phyloP scores from a whole-genome alignment of 139 green algal genomes.

The Micromonas commoda region DNA sequence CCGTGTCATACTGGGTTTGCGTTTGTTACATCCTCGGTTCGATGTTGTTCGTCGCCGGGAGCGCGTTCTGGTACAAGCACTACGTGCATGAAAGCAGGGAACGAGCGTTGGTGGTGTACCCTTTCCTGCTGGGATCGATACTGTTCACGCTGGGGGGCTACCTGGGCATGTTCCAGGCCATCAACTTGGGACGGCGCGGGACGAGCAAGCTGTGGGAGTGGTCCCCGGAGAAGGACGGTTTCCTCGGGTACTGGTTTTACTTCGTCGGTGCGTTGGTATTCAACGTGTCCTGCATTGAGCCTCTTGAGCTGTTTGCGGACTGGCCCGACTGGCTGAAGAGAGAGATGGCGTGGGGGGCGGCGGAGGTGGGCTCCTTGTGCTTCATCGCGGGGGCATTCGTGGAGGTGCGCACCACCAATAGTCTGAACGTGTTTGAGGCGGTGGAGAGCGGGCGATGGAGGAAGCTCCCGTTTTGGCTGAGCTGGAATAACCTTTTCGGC shows the following conservation, averaged over 20 bases:
- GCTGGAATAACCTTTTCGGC: background rate
- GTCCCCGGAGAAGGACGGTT: background rate
- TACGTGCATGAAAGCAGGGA: background rate
- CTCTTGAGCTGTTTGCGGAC: background rate
- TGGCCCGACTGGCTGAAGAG: background rate
- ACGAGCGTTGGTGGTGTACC: background rate
- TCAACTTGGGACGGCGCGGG: background rate
- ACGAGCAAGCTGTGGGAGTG: background rate
- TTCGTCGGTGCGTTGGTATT: background rate
- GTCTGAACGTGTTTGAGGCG: background rate
- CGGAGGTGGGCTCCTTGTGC: background rate
- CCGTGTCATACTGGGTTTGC: background rate
- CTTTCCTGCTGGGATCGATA: background rate
- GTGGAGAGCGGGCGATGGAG: background rate
- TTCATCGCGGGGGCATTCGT: background rate
- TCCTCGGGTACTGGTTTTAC: background rate
- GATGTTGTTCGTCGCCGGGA: background rate
- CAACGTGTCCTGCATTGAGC: background rate
- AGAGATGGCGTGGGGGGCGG: background rate
- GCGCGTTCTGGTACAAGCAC: background rate
- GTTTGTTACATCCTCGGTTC: background rate
- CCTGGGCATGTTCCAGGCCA: background rate
- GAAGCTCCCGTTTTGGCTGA: background rate
- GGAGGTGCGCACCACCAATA: background rate
- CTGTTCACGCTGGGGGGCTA: background rate